Percentiles rank a stretch among this genome's conserved stretches.
These are phyloP conservation scores for Vachellia collinsii DNA, from an alignment of 306 rosid genomes.

Conservation along the genomic window DNA sequence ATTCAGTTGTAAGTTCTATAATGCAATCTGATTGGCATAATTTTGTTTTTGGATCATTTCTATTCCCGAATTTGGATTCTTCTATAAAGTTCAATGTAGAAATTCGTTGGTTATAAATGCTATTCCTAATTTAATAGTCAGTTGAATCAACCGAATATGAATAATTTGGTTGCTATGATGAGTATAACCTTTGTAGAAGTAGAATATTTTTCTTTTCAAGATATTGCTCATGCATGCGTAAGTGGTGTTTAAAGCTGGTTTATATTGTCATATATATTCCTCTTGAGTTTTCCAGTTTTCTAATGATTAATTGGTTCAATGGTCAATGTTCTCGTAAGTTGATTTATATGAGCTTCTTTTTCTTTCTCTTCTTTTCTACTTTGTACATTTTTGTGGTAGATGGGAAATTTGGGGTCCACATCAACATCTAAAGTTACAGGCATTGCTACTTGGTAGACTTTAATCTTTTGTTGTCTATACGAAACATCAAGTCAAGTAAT, in stretches of 20 bases:
- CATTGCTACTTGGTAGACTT: background rate
- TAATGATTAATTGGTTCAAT: background rate
- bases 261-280: background rate
- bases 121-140: conserved; percentile 17
- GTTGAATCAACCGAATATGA: conserved; percentile 12
- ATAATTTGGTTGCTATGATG: conserved; percentile 17
- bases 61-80: background rate
- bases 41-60: conserved; percentile 16
- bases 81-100: background rate
- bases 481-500: background rate
- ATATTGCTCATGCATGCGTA: background rate
- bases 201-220: background rate
- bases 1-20: conserved; percentile 31
- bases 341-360: background rate
- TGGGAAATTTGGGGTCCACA: background rate
- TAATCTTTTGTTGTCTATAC: background rate
- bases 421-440: background rate
- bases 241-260: background rate
- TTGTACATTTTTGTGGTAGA: background rate
- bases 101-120: background rate
- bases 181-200: background rate
- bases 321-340: background rate
- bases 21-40: background rate
- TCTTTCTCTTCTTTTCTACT: background rate
- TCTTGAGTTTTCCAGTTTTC: background rate